phyloP scores from a whole-genome alignment of 1,139 yeast species.

The Sugiyamaella neomexicana region DNA sequence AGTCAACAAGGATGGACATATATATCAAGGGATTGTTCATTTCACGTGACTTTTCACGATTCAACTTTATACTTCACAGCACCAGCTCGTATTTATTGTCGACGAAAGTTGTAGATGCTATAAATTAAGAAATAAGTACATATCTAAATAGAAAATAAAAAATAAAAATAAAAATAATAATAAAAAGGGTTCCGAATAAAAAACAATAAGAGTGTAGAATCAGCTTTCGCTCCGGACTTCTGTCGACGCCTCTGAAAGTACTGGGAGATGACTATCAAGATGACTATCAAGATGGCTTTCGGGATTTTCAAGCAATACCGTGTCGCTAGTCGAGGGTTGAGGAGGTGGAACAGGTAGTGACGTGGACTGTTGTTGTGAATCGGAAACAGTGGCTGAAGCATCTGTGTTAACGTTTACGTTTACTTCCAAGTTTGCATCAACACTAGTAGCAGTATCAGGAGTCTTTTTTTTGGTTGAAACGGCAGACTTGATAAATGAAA shows the following conservation, averaged over 20 bases:
- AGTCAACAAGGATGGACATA: too few species aligned
- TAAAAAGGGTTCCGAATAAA: neutral
- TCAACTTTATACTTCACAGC: too few species aligned
- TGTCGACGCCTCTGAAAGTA: conserved; percentile 26
- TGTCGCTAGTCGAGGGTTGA: neutral
- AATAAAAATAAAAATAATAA: neutral
- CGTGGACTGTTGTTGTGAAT: neutral
- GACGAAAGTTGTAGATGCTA: too few species aligned
- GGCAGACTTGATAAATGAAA: conserved; percentile 58
- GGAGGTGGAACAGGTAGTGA: neutral
- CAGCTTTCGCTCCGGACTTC: conserved; percentile 19
- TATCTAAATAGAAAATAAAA: neutral
- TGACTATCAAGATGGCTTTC: conserved; percentile 24
- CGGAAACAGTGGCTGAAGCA: too few species aligned
- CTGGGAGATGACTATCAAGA: conserved; percentile 26
- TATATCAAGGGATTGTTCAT: neutral
- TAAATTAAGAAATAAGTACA: neutral
- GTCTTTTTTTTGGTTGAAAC: conserved; percentile 20
- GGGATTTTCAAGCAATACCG: neutral
- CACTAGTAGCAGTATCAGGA: neutral
- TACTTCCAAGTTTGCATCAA: neutral
- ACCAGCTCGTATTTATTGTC: too few species aligned
- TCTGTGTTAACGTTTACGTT: too few species aligned
- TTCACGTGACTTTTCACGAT: neutral
- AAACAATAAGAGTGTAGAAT: neutral